Percentiles rank a stretch among this genome's conserved stretches.
These are phyloP conservation scores for Monosporozyma unispora DNA, from an alignment of 805 yeast species.

Conservation along the genomic window DNA sequence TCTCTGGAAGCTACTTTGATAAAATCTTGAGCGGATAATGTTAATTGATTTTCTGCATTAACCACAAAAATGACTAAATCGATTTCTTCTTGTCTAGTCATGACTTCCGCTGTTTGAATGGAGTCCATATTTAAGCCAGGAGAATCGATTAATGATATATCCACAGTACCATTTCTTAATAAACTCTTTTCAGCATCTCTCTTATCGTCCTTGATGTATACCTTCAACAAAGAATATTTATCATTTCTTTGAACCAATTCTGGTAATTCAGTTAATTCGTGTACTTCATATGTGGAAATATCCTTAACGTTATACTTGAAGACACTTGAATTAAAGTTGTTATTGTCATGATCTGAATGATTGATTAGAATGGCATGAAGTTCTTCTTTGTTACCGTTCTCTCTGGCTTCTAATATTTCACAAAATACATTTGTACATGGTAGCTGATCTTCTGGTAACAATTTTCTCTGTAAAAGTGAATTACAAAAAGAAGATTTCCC, in stretches of 20 bases:
- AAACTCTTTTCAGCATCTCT: slow-evolving; percentile 59
- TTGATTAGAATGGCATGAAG: slow-evolving; percentile 82
- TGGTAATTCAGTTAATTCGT: slow-evolving; percentile 47
- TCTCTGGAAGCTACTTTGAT: slow-evolving; percentile 85
- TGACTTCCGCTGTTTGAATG: slow-evolving; percentile 87
- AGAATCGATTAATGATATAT: slow-evolving; percentile 88
- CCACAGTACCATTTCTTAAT: slow-evolving; percentile 82
- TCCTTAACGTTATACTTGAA: slow-evolving; percentile 35
- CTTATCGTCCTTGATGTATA: slow-evolving; percentile 64
- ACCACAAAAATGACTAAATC: slow-evolving; percentile 95
- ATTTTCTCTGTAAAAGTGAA: slow-evolving; percentile 64
- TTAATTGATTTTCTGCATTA: slow-evolving; percentile 91
- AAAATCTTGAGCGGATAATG: slow-evolving; percentile 89
- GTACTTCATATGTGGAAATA: slow-evolving; percentile 55
- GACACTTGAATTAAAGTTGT: slow-evolving; percentile 21
- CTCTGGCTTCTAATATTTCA: slow-evolving; percentile 80
- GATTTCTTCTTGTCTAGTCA: slow-evolving; percentile 93
- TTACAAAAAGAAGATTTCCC: slow-evolving; percentile 96
- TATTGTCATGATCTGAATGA: slow-evolving; percentile 9
- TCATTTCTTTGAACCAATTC: slow-evolving; percentile 69
- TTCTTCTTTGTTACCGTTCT: slow-evolving; percentile 70
- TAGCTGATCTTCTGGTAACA: slow-evolving; percentile 93
- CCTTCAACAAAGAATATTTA: slow-evolving; percentile 60
- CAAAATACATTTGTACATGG: slow-evolving; percentile 96
- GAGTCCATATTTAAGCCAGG: slow-evolving; percentile 95